Base-by-base conservation (phyloP, 805 yeast species). In the Starmera pachycereana region DNA sequence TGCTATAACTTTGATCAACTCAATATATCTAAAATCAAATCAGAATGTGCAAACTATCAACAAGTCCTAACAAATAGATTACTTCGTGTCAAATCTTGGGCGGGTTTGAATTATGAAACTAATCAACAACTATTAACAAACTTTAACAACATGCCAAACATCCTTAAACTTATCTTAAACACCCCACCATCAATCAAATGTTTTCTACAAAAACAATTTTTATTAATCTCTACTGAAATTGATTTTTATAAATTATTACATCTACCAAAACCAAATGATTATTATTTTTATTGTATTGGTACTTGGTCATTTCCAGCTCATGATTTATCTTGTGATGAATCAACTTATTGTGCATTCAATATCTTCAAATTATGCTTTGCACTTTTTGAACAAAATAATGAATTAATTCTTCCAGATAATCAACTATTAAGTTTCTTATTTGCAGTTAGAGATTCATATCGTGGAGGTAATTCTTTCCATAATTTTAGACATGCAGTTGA, bases 401-500 rank as follows among this genome's bases (percentile, higher is more conserved):
- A 25, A 7, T 43, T 52, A 37, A 40, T 42, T 8, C 36, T 49
- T 39, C 37, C 22, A 7, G 70, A 68, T 35, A 74, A 75, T 53
- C 65, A 69, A 43, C 62, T 87, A 25, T 60, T 77, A 34, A 68
- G 73, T 16, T 70, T 89, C 47, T 60, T 87, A 18, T 72, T 81
- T 47, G 72, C 78, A 48, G 69, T 85, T 8, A 72, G 96, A 44
- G 82, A 83, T 49, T 74, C 86, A 35, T 92, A 92, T 60, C 79
- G 82, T 52, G 75, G 77, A 49, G 85, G 87, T 10, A 89, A 89
- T 57, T 86, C 90, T 13, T 92, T 90, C 66, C 98, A 92, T 65
- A 89, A 90, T 61, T 92, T 89, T 56, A 74, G 95, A 49, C 98
- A 92, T 61, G 97, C 96, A 1, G 83, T 87, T 13, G 98, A 92